Evolutionary conservation across 2,329 filamentous ascomycete species (phyloP).

Genomic region (Trichoderma hamatum): DNA sequence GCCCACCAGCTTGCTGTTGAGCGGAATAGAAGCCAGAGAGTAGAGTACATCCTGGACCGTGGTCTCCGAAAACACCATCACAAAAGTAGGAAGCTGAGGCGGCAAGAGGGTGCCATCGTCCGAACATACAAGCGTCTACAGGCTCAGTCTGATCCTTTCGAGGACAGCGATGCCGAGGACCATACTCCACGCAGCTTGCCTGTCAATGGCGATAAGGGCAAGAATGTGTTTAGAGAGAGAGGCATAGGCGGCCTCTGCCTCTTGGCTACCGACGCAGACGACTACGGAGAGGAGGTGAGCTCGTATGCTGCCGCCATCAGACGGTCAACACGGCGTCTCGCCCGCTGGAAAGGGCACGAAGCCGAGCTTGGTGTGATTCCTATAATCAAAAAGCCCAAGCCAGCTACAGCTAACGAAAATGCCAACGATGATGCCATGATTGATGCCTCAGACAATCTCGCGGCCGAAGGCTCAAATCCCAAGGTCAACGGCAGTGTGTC

Average conservation of each 20-base stretch:
- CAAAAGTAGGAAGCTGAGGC: conserved; percentile 62
- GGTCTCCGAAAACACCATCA: conserved; percentile 69
- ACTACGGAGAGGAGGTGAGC: conserved; percentile 75
- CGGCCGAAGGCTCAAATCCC: neutral
- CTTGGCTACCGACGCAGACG: conserved; percentile 64
- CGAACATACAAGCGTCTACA: conserved; percentile 68
- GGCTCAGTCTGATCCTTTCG: conserved; percentile 56
- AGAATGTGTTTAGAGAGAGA: conserved; percentile 54
- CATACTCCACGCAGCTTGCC: conserved; percentile 40
- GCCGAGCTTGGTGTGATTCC: conserved; percentile 51
- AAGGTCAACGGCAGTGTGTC: conserved; percentile 23
- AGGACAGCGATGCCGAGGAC: conserved; percentile 66
- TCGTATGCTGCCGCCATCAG: conserved; percentile 68
- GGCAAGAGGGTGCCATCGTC: conserved; percentile 67
- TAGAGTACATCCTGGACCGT: conserved; percentile 81
- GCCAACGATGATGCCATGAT: conserved; percentile 36
- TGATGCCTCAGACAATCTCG: conserved; percentile 32
- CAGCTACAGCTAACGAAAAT: conserved; percentile 33
- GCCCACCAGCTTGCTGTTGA: conserved; percentile 82
- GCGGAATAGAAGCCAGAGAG: conserved; percentile 74
- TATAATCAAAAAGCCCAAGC: conserved; percentile 48
- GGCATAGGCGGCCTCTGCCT: conserved; percentile 68
- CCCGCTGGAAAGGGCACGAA: conserved; percentile 64
- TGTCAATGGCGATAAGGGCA: conserved; percentile 36
- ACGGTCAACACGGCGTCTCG: conserved; percentile 65